Percentiles rank a stretch among this genome's conserved stretches.
Evolutionary conservation across 495 filamentous ascomycete species (phyloP).

Genomic region (Massariosphaeria phaeospora): DNA sequence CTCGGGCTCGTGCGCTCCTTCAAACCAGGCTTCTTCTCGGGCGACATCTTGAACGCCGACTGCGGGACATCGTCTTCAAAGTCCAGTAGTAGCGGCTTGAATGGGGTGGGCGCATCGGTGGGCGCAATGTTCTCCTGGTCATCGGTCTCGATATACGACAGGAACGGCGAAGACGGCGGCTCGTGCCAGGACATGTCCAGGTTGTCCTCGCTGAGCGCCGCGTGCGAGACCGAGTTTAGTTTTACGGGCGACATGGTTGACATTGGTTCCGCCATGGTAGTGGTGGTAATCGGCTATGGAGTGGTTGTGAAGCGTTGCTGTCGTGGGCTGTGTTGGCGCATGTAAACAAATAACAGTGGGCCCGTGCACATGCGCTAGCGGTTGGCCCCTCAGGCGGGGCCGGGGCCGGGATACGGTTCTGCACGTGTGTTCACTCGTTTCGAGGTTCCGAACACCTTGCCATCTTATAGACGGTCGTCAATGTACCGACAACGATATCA

Average conservation of each 20-base stretch:
- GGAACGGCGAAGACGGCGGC: conserved; percentile 41
- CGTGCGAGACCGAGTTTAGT: neutral
- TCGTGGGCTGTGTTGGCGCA: neutral
- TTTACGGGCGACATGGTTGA: conserved; percentile 15
- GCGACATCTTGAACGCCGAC: conserved; percentile 25
- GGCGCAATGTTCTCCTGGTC: conserved; percentile 35
- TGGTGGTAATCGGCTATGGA: neutral
- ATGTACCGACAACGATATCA: too few species aligned
- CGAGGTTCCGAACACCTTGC: too few species aligned
- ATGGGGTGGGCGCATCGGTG: conserved; percentile 14
- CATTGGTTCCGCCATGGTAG: conserved; percentile 25
- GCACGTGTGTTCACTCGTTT: too few species aligned
- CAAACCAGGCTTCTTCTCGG: conserved; percentile 15
- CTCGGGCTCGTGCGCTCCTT: conserved; percentile 14
- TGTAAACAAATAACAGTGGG: neutral
- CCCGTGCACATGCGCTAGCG: conserved; percentile 1
- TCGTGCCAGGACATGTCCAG: conserved; percentile 32
- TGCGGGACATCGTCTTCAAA: conserved; percentile 18
- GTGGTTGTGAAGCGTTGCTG: neutral
- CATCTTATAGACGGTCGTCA: too few species aligned
- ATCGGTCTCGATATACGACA: conserved; percentile 32
- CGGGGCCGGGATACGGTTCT: too few species aligned
- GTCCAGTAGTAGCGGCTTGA: conserved; percentile 3
- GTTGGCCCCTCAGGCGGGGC: too few species aligned
- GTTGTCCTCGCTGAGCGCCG: conserved; percentile 22